Percentiles rank a stretch among this genome's conserved stretches.
phyloP scores from a whole-genome alignment of 2,329 filamentous ascomycete genomes.

The Botrytis byssoidea region DNA sequence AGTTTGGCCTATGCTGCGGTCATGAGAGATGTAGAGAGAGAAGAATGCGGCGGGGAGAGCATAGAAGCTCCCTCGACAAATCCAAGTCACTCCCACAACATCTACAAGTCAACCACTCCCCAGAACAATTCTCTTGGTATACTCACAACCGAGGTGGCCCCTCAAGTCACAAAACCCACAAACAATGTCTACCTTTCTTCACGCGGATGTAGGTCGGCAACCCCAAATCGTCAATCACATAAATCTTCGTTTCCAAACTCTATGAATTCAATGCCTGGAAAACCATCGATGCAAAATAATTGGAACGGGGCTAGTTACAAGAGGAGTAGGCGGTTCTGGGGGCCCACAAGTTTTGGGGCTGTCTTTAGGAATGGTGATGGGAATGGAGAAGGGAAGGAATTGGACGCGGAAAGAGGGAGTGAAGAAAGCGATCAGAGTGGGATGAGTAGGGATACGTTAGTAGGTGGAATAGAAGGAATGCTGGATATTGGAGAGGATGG shows the following conservation, averaged over 20 bases:
- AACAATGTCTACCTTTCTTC: background rate
- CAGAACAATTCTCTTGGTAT: background rate
- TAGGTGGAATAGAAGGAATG: constrained; percentile 25
- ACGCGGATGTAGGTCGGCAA: background rate
- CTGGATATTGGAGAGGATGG: constrained; percentile 33
- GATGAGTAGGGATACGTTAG: background rate
- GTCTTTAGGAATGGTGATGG: constrained; percentile 30
- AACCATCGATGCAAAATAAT: background rate
- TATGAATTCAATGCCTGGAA: background rate
- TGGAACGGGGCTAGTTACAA: constrained; percentile 30
- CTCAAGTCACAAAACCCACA: background rate
- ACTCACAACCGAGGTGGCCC: no score
- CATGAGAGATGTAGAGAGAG: background rate
- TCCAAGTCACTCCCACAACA: background rate
- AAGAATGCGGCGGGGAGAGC: background rate
- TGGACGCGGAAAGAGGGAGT: no score
- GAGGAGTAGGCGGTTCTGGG: constrained; percentile 32
- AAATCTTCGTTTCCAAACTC: background rate
- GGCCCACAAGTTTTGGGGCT: constrained; percentile 36
- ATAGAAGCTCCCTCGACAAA: constrained; percentile 10
- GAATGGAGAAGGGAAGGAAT: background rate
- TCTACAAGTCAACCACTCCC: background rate
- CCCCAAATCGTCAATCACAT: background rate
- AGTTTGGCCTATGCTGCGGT: background rate
- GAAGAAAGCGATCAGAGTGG: background rate